Base-by-base conservation (phyloP, 805 yeast species). In the Starmerella sirachaensis region DNA sequence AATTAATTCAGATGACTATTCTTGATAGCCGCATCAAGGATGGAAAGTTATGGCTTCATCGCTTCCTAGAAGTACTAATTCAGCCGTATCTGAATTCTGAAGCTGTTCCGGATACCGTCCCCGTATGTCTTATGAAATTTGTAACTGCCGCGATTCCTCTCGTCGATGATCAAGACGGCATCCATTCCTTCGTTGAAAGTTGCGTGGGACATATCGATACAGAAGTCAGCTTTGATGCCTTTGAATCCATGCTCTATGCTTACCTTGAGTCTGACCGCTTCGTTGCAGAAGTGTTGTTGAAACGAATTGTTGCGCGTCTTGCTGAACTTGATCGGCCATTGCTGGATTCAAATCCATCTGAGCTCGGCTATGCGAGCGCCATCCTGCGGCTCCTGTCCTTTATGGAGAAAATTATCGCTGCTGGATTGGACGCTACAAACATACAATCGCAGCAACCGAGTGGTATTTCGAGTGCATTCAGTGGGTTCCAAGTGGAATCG, bases 401-500 rank as follows among this genome's bases (percentile, higher is more conserved):
- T 1, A 20, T 42, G 4, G 46, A 45, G 25, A n/a, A 25, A 5
- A 37, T 45, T 9, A 8, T 40, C 11, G 16, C 35, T 2, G 28
- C 39, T 4, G 46, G 41, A 2, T 6, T 38, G 5, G 28, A 31
- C 10, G 18, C 18, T 18, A 33, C 35, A 10, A 24, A 35, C 17
- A 14, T 3, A 16, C 11, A n/a, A 3, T 19, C 35, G 2, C 23
- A 19, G 13, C 19, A 21, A 12, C 22, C 32, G 1, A 40, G 45
- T 11, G 42, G 47, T 8, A 13, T 41, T 8, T 29, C 46, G 13
- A 19, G 40, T 16, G 37, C 40, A 12, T 20, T 45, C 10, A 33
- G 44, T 10, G 43, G 48, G 10, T 79, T 81, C 52, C 79, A 70
- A 42, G 69, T 74, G 11, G 93, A 81, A 42, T 64, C 80, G 0